A percentile compares a stretch with the other conserved stretches of the same genome.
phyloP scores from a whole-genome alignment of 2,329 filamentous ascomycete species.

The Colletotrichum plurivorum region DNA sequence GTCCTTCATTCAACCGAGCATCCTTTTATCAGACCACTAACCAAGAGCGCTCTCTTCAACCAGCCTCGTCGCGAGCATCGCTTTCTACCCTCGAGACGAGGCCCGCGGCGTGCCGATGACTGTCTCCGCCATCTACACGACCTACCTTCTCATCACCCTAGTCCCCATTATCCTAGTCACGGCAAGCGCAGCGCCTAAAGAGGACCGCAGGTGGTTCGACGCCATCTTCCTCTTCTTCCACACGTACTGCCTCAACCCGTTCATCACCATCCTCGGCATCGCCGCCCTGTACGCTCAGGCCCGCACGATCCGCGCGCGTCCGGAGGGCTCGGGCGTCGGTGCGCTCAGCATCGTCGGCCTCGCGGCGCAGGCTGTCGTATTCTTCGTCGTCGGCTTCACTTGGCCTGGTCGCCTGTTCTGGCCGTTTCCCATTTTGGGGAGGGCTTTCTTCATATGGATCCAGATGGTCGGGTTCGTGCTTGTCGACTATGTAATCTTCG shows the following conservation, averaged over 20 bases:
- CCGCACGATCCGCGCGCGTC: neutral
- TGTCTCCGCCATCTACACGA: neutral
- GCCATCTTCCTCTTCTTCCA: neutral
- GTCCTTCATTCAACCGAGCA: neutral
- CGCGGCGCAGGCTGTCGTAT: neutral
- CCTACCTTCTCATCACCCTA: slow-evolving; percentile 4
- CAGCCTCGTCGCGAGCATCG: slow-evolving; percentile 1
- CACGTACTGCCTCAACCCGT: neutral
- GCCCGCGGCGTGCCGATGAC: neutral
- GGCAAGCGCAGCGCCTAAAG: neutral
- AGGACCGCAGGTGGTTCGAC: neutral
- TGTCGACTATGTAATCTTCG: slow-evolving; percentile 4
- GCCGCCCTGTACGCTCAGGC: neutral
- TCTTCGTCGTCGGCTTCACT: neutral
- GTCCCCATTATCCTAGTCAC: neutral
- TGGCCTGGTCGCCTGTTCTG: slow-evolving; percentile 5
- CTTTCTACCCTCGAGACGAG: neutral
- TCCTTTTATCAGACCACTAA: neutral
- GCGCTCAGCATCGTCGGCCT: slow-evolving; percentile 1
- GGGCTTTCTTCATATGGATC: neutral
- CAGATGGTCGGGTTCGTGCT: neutral
- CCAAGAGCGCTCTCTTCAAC: neutral
- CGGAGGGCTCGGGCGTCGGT: slow-evolving; percentile 1
- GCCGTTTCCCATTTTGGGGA: neutral
- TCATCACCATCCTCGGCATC: slow-evolving; percentile 1